Evolutionary conservation across 176 grass and related monocot genomes (phyloP), one percentile per base, ranked within the genome.

Genomic region (Musa troglodytarum): DNA sequence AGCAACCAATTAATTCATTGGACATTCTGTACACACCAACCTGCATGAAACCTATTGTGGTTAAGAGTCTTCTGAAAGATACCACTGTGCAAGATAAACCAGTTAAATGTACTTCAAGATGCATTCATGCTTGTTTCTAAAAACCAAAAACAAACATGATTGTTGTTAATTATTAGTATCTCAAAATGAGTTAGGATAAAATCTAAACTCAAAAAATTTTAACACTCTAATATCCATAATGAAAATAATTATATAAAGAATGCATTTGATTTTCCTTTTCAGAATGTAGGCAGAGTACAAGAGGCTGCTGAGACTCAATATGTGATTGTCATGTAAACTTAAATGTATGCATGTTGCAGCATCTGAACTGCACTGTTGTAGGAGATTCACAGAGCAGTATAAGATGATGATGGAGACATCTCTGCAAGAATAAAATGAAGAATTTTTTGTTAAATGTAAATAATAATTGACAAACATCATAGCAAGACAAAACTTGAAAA

Each of bases 11-110:
- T 82, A 85, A 75, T 81, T 89, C 90, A 77, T 87, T 85, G 25
- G 94, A 98, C 94, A 98, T 98, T 85, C 90, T 98, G 78, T 98
- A 98, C 34, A 98, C 88, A 83, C 76, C 86, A 80, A 98, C 90
- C 94, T 98, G 83, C 67, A 79, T 26, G 51, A 85, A 81, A 73
- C 28, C 43, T 69, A 49, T 58, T 68, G 9, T 2, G 29, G 65
- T 51, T 26, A 22, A 75, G 19, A 43, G 28, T 54, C 16, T 51
- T 57, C 54, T 43, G 74, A 34, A 68, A 28, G 72, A 80, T 79
- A 34, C 29, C 29, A 34, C 29, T 34, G 29, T 34, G 29, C 54
- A 81, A 52, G 80, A 43, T 76, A 59, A 70, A 34, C 2, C 50
- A 63, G 16, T 68, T 71, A 65, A 66, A 52, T 75, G 0, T 55